Base-by-base conservation (phyloP, 1,284 basidiomycete genomes). In the Boletus sp. region DNA sequence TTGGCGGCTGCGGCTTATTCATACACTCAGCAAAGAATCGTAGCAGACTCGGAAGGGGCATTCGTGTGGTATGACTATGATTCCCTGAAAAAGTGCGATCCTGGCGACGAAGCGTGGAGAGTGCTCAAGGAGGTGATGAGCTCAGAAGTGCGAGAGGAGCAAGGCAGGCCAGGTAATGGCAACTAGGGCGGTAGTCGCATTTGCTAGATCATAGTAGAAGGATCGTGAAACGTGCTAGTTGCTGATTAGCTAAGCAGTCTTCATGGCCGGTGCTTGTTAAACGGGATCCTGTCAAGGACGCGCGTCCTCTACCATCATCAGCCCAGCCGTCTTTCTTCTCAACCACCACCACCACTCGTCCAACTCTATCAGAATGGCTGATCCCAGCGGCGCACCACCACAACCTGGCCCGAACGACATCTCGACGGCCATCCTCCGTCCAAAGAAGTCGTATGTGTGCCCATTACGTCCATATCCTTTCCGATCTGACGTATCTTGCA, bases 381-480 rank as follows among this genome's bases (percentile, higher is more conserved):
- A 91, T 72, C 87, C 88, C 16, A 88, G 85, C 59, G 88, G 88
- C 58, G 86, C 84, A 56, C 60, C 84, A 50, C 77, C 85, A 51
- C 83, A 81, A 61, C 84, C 88, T 25, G 84, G 84, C 43, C 81
- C 81, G 22, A 81, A 94, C 66, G 91, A 94, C 62, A 77, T 80
- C 50, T 90, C 93, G n/a, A 96, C 94, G 26, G 93, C 94, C 40
- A 96, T 97, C 67, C 76, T 97, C 53, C 77, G 94, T 56, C 87
- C 86, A 57, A 97, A 96, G 88, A 94, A 94, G 78, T 94, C 91
- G 94, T 95, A 67, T 60, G 91, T 81, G 37, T 27, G 33, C 17
- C 35, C 40, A 51, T 35, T 17, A 17, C 9, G 22, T 27, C 5
- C 48, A 39, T 39, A 44, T 43, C 44, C 39, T 16, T 51, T 27